Evolutionary conservation across 176 grass and related monocot genomes (phyloP).

Genomic region (Hyparrhenia diplandra): DNA sequence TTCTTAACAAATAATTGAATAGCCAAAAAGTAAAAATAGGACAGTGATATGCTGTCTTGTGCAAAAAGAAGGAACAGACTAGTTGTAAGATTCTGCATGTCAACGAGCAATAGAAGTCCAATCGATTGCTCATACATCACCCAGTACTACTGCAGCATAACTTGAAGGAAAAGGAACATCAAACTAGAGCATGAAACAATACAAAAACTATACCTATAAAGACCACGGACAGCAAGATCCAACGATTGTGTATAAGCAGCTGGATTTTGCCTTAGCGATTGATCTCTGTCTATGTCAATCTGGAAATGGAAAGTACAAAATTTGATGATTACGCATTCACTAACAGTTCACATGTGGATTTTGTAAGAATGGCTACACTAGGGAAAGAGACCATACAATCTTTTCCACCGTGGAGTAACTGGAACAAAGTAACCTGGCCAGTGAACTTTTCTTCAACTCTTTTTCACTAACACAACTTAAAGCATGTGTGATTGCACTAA

Average conservation of each 20-base stretch:
- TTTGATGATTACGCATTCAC: background rate
- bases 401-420: constrained; percentile 76
- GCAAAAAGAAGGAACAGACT: no score
- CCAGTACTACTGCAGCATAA: background rate
- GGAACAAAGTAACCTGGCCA: constrained; percentile 76
- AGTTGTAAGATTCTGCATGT: background rate
- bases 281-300: constrained; percentile 68
- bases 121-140: background rate
- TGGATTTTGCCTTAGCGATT: constrained; percentile 62
- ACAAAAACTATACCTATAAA: constrained; percentile 58
- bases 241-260: constrained; percentile 55
- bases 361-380: constrained; percentile 5
- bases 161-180: background rate
- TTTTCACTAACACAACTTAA: constrained; percentile 61
- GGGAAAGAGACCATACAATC: constrained; percentile 61
- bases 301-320: constrained; percentile 21
- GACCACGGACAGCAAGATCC: constrained; percentile 71
- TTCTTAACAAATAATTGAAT: background rate
- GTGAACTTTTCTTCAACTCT: constrained; percentile 71
- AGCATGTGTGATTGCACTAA: constrained; percentile 72
- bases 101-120: background rate
- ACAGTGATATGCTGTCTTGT: background rate
- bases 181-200: constrained; percentile 3
- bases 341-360: background rate
- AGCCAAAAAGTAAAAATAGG: background rate